A percentile compares a stretch with the other conserved stretches of the same genome.
phyloP scores from a whole-genome alignment of 257 asterid species.

The Lantana camara region DNA sequence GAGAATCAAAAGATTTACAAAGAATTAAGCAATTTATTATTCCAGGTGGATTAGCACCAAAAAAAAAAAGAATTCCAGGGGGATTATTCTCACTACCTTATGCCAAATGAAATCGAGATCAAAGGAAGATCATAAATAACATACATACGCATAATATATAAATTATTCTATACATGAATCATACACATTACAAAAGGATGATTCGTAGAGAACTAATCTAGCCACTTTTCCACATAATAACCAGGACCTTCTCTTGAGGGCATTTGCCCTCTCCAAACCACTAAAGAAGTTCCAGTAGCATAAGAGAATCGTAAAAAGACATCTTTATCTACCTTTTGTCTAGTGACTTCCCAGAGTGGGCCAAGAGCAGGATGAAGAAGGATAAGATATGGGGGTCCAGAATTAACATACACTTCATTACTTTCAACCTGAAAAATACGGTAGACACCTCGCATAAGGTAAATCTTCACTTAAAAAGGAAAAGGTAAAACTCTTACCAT shows the following conservation, averaged over 20 bases:
- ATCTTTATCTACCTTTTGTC: constrained; percentile 72
- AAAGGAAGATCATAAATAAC: constrained; percentile 5
- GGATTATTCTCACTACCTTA: background rate
- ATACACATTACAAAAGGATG: background rate
- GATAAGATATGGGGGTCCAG: constrained; percentile 93
- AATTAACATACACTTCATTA: constrained; percentile 71
- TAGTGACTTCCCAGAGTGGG: constrained; percentile 94
- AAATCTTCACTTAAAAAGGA: constrained; percentile 8
- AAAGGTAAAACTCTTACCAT: background rate
- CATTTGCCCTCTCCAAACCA: constrained; percentile 20
- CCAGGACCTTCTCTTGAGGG: constrained; percentile 21
- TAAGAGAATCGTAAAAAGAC: constrained; percentile 15
- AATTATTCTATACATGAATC: background rate
- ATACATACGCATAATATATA: background rate
- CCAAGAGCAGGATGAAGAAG: constrained; percentile 99
- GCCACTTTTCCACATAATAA: constrained; percentile 22
- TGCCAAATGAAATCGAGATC: constrained; percentile 14
- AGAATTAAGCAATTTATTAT: background rate
- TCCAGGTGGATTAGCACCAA: constrained; percentile 1
- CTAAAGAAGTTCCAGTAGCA: constrained; percentile 18
- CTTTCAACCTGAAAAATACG: constrained; percentile 60
- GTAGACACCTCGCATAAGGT: constrained; percentile 18
- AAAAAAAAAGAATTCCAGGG: no score
- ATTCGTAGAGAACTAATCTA: constrained; percentile 22
- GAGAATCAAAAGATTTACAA: constrained; percentile 18